Percentiles rank a stretch among this genome's conserved stretches.
phyloP scores from a whole-genome alignment of 2,329 filamentous ascomycete species.

The Fonsecaea pedrosoi region DNA sequence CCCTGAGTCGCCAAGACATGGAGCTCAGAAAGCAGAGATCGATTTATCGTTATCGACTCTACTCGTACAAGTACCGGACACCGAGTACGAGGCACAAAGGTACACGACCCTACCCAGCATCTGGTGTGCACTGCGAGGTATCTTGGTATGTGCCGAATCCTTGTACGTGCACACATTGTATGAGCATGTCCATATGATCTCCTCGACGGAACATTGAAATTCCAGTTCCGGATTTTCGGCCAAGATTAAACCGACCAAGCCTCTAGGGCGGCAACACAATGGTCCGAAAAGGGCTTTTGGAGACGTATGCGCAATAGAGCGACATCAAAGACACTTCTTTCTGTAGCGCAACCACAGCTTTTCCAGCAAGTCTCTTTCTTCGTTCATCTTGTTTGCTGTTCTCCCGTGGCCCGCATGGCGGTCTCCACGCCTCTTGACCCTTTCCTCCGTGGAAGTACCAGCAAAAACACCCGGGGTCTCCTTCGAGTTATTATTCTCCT shows the following conservation, averaged over 20 bases:
- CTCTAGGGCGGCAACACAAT: not conserved
- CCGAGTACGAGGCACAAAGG: too few relatives aligned
- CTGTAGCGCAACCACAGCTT: constrained; percentile 4
- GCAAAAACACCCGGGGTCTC: constrained; percentile 81
- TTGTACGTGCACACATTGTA: not conserved
- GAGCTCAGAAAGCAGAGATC: too few relatives aligned
- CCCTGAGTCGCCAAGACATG: too few relatives aligned
- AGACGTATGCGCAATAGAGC: constrained; percentile 17
- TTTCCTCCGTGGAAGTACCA: constrained; percentile 78
- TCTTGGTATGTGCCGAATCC: not conserved
- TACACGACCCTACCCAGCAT: too few relatives aligned
- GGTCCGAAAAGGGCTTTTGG: constrained; percentile 5
- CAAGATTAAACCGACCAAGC: not conserved
- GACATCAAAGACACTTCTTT: constrained; percentile 5
- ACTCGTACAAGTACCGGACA: too few relatives aligned
- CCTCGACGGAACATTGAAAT: not conserved
- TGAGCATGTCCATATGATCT: not conserved
- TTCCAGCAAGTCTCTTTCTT: not conserved
- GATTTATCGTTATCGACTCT: too few relatives aligned
- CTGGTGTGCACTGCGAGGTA: not conserved
- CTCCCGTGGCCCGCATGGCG: constrained; percentile 52
- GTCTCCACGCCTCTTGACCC: constrained; percentile 54
- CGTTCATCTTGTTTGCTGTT: constrained; percentile 30
- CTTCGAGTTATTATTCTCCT: constrained; percentile 87
- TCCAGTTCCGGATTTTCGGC: not conserved